Evolutionary conservation across 1,139 yeast species (phyloP).

Genomic region (Suhomyces coccinellae): DNA sequence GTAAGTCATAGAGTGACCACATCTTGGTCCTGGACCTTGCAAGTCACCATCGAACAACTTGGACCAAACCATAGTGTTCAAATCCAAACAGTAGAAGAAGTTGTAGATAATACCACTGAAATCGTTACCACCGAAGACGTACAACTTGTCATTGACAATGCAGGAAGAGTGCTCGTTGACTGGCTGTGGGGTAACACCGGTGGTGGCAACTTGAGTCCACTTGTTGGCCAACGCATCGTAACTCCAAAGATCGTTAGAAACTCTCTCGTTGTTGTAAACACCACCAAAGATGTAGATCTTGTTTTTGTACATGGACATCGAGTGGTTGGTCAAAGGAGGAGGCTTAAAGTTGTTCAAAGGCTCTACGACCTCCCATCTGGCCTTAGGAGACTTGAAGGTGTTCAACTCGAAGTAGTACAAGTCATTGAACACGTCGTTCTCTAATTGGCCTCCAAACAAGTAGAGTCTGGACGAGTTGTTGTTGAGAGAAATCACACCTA

Average conservation of each 20-base stretch:
- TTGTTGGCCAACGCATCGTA: conserved; percentile 68
- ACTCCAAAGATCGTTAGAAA: conserved; percentile 79
- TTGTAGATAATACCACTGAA: conserved; percentile 70
- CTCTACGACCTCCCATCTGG: conserved; percentile 77
- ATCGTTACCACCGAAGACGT: conserved; percentile 89
- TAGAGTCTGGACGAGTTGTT: conserved; percentile 72
- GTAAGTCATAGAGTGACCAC: conserved; percentile 91
- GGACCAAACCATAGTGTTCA: conserved; percentile 72
- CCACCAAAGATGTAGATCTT: conserved; percentile 88
- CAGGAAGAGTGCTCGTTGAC: conserved; percentile 91
- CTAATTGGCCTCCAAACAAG: conserved; percentile 94
- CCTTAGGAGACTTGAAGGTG: conserved; percentile 79
- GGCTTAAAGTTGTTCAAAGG: conserved; percentile 60
- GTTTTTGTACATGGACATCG: conserved; percentile 79
- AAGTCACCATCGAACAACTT: conserved; percentile 50
- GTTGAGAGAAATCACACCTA: conserved; percentile 59
- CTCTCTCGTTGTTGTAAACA: conserved; percentile 76
- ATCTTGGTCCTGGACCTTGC: conserved; percentile 74
- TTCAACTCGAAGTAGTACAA: conserved; percentile 84
- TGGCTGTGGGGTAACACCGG: conserved; percentile 75
- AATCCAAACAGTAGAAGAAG: conserved; percentile 72
- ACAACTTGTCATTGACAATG: conserved; percentile 75
- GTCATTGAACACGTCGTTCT: conserved; percentile 83
- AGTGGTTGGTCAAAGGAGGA: conserved; percentile 92
- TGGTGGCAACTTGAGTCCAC: conserved; percentile 59